Evolutionary conservation across 2,329 filamentous ascomycete genomes (phyloP).

Genomic region (Pseudocercospora vitis): DNA sequence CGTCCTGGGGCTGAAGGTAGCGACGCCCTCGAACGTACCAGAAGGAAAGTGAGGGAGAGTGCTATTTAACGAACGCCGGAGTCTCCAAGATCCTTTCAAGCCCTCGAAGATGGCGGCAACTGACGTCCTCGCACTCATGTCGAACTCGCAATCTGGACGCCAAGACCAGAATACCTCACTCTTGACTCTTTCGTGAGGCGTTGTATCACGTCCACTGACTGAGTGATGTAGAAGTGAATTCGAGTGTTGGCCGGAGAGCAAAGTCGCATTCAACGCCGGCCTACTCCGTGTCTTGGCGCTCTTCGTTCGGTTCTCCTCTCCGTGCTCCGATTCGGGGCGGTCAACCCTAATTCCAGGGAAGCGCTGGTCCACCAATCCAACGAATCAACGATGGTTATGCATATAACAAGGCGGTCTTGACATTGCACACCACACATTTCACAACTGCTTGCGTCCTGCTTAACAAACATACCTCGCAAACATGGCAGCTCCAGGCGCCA

Average conservation of each 20-base stretch:
- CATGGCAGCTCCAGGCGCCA: slow-evolving; percentile 30
- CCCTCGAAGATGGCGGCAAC: slow-evolving; percentile 35
- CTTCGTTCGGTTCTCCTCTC: not conserved
- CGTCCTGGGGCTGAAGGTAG: slow-evolving; percentile 37
- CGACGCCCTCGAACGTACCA: slow-evolving; percentile 39
- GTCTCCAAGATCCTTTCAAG: slow-evolving; percentile 38
- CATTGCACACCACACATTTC: no score
- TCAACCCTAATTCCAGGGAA: no score
- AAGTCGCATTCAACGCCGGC: not conserved
- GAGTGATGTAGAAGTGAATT: no score
- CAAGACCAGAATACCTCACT: not conserved
- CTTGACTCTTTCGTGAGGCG: no score
- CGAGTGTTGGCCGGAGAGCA: no score
- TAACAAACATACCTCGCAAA: no score
- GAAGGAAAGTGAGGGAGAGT: slow-evolving; percentile 38
- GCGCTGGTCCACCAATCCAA: not conserved
- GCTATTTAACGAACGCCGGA: slow-evolving; percentile 37
- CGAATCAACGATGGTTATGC: not conserved
- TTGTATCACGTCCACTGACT: no score
- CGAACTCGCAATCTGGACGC: not conserved
- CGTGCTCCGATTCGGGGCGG: no score
- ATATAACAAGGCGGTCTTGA: no score
- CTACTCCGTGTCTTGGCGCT: not conserved
- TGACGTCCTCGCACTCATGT: slow-evolving; percentile 26
- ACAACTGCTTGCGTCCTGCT: no score